These are phyloP conservation scores for Daldinia caldariorum DNA, from an alignment of 495 filamentous ascomycete genomes.

Conservation along the genomic window DNA sequence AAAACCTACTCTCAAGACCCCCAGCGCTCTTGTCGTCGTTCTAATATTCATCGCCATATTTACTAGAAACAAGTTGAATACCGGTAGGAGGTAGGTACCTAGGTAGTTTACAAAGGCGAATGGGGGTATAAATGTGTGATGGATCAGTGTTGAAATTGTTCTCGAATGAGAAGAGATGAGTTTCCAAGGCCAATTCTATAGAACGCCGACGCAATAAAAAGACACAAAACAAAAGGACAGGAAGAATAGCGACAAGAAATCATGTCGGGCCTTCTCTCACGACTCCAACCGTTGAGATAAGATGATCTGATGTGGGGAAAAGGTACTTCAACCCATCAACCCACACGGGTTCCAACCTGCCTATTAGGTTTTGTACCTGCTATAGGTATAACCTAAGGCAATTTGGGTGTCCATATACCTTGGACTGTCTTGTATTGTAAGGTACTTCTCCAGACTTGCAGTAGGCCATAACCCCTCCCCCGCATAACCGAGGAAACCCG, in stretches of 20 bases:
- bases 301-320: conserved; percentile 33
- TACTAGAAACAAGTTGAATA: not conserved
- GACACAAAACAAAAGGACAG: conserved; percentile 1
- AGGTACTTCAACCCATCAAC: not conserved
- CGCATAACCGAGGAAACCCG: conserved; percentile 50
- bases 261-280: conserved; percentile 6
- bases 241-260: conserved; percentile 7
- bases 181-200: not conserved
- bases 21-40: conserved; percentile 56
- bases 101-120: too few relatives aligned
- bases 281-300: conserved; percentile 28
- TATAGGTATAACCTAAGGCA: too few relatives aligned
- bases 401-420: too few relatives aligned
- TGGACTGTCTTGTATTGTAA: too few relatives aligned
- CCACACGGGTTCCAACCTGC: not conserved
- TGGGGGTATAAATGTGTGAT: not conserved
- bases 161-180: not conserved
- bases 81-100: too few relatives aligned
- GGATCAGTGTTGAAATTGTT: not conserved
- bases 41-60: conserved; percentile 64
- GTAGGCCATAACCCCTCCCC: conserved; percentile 27
- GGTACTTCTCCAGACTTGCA: not conserved
- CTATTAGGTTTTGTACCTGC: conserved; percentile 4
- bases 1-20: conserved; percentile 62
- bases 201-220: conserved; percentile 21